Conservation (phyloP, 108 stramenopile genomes). For the Pseudonitzschia pungens region DNA sequence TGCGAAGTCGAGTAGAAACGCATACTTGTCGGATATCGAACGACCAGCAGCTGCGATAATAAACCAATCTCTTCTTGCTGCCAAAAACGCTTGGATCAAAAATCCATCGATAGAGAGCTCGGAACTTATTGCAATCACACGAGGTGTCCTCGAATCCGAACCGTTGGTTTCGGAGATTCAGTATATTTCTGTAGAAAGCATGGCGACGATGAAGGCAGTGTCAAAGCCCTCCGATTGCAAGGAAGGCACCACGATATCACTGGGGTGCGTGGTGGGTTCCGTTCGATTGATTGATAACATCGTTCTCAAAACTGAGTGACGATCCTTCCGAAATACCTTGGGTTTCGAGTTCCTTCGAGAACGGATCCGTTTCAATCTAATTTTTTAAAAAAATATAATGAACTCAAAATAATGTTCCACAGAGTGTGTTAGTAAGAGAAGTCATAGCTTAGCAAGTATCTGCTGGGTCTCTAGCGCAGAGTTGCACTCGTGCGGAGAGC, state of each 20-base stretch:
- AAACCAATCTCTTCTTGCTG: conserved; percentile 70
- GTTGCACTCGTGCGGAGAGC: no score
- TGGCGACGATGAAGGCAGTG: conserved; percentile 73
- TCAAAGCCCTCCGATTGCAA: conserved; percentile 33
- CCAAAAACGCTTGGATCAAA: conserved; percentile 42
- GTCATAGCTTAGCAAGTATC: no score
- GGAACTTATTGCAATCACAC: conserved; percentile 40
- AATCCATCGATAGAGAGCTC: conserved; percentile 21
- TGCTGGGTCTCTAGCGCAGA: no score
- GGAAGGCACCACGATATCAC: conserved; percentile 69
- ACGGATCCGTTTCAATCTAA: no score
- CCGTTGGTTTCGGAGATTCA: conserved; percentile 80
- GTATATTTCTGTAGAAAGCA: conserved; percentile 79
- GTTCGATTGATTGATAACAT: conserved; percentile 92
- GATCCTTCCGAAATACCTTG: background rate
- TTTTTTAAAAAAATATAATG: no score
- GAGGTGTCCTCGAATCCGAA: conserved; percentile 50
- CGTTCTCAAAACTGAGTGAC: conserved; percentile 33
- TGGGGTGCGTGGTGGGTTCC: conserved; percentile 77
- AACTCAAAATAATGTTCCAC: no score
- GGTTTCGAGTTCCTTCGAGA: no score
- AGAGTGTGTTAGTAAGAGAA: no score
- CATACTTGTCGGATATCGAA: conserved; percentile 82
- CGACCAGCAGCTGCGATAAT: conserved; percentile 80
- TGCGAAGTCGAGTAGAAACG: conserved; percentile 96